phyloP scores from a whole-genome alignment of 306 rosid species.

The Albizia julibrissin region DNA sequence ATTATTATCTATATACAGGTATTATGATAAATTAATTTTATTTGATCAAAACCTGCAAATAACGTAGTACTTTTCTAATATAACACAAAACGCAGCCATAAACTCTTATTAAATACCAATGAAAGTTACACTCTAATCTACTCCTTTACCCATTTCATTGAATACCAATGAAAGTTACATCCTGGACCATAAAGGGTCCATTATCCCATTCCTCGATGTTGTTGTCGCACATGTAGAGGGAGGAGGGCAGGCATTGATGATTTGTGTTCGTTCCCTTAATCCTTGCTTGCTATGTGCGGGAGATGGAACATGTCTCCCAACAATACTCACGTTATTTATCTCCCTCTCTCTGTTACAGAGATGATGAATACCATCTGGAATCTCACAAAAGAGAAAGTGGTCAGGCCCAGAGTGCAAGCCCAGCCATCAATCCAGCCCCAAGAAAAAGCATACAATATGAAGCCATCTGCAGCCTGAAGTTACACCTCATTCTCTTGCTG shows the following conservation, averaged over 20 bases:
- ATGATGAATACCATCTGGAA: neutral
- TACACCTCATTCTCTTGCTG: constrained; percentile 95
- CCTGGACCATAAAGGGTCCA: neutral
- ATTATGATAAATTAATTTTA: too few relatives aligned
- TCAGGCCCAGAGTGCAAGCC: constrained; percentile 90
- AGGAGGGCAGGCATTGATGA: neutral
- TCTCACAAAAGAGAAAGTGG: neutral
- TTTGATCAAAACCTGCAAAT: neutral
- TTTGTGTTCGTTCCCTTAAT: neutral
- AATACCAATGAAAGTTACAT: neutral
- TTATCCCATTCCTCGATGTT: neutral
- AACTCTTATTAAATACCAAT: neutral
- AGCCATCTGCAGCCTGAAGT: constrained; percentile 76
- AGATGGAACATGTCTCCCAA: neutral
- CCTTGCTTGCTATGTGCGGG: neutral
- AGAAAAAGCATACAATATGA: constrained; percentile 87
- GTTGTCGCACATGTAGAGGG: neutral
- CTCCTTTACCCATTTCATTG: neutral
- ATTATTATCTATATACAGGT: too few relatives aligned
- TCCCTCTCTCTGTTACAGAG: neutral
- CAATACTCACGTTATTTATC: neutral
- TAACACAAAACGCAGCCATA: neutral
- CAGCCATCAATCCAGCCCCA: constrained; percentile 95
- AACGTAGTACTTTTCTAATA: too few relatives aligned
- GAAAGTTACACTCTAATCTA: neutral